phyloP scores from a whole-genome alignment of 192 early-diverging fungal species.

The Backusella liffmaniae region DNA sequence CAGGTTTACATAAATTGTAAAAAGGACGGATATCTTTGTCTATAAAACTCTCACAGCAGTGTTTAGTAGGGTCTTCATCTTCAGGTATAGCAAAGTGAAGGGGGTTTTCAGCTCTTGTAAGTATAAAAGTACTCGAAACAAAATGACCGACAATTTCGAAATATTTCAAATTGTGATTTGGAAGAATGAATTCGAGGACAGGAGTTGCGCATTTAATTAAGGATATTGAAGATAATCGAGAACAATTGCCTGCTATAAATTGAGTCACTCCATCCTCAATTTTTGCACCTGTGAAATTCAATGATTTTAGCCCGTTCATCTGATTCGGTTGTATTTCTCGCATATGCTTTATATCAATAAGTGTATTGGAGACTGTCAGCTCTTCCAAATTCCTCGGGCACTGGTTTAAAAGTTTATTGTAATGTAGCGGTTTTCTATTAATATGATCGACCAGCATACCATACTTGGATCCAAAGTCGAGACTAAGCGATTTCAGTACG shows the following conservation, averaged over 20 bases:
- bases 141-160: not conserved
- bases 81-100: not conserved
- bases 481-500: not conserved
- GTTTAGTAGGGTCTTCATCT: not conserved
- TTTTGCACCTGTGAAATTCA: not conserved
- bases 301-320: not conserved
- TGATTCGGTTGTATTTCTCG: not conserved
- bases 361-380: not conserved
- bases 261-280: not conserved
- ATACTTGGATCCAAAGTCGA: not conserved
- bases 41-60: not conserved
- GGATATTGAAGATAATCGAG: not conserved
- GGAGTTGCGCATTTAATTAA: not conserved
- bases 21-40: not conserved
- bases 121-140: not conserved
- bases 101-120: not conserved
- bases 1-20: not conserved
- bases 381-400: not conserved
- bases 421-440: not conserved
- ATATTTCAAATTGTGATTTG: not conserved
- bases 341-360: not conserved
- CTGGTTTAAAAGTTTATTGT: not conserved
- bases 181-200: not conserved
- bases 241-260: not conserved
- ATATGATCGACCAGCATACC: not conserved